Evolutionary conservation across 2,329 filamentous ascomycete species (phyloP).

Genomic region (Alternaria alternata): DNA sequence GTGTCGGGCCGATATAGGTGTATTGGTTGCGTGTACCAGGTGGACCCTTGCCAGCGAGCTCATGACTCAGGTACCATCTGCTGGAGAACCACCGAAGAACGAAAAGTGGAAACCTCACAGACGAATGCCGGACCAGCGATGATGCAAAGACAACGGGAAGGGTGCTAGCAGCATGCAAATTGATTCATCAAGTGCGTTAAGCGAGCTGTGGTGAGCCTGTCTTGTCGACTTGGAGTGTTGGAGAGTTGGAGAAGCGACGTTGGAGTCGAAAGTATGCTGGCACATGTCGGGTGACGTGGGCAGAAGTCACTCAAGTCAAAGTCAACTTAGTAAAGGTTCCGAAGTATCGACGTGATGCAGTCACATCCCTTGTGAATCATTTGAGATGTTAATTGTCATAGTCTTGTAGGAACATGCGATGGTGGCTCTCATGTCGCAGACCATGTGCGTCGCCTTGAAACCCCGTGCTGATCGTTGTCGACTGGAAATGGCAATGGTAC

Average conservation of each 20-base stretch:
- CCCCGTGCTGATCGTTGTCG: conserved; percentile 13
- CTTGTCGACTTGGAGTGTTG: not conserved
- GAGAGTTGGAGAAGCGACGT: not conserved
- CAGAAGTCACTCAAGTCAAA: not conserved
- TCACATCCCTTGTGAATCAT: not conserved
- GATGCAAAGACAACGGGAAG: conserved; percentile 13
- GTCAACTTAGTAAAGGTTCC: not conserved
- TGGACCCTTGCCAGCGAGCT: not conserved
- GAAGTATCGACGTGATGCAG: not conserved
- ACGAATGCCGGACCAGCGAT: conserved; percentile 9
- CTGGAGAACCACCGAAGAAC: conserved; percentile 21
- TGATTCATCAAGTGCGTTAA: conserved; percentile 3
- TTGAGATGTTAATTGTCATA: conserved; percentile 2
- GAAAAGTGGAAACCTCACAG: conserved; percentile 10
- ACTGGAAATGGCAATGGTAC: conserved; percentile 5
- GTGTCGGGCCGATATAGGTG: conserved; percentile 11
- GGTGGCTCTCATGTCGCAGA: not conserved
- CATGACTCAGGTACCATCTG: conserved; percentile 19
- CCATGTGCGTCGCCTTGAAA: conserved; percentile 5
- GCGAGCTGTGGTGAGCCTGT: not conserved
- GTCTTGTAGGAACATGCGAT: not conserved
- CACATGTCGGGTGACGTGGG: not conserved
- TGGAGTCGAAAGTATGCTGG: conserved; percentile 1
- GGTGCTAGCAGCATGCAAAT: conserved; percentile 10
- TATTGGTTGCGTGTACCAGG: conserved; percentile 9